Conservation (phyloP, 768 basidiomycete species). For the Tulasnella sp. region DNA sequence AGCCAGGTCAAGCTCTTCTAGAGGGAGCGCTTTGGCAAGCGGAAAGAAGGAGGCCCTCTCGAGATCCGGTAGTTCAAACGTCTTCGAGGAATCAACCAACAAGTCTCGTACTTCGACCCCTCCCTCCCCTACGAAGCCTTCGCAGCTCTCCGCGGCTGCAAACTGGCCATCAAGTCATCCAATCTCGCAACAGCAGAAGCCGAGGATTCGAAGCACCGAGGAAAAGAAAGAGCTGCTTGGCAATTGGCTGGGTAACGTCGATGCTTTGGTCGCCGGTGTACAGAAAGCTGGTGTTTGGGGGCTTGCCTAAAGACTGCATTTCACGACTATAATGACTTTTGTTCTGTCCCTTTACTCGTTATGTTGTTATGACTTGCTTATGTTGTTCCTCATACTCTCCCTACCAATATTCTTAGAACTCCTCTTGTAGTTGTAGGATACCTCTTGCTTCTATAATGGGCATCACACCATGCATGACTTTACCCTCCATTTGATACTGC, state of each 20-base stretch:
- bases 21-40: background rate
- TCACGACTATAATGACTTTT: background rate
- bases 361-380: background rate
- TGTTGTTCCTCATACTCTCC: background rate
- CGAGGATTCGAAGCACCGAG: slow-evolving; percentile 42
- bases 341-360: background rate
- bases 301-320: slow-evolving; percentile 28
- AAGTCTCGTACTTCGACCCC: background rate
- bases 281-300: slow-evolving; percentile 85
- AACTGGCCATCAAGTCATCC: slow-evolving; percentile 11
- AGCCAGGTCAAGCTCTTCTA: background rate
- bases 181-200: background rate
- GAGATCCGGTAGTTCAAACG: slow-evolving; percentile 13
- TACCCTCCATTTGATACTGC: background rate
- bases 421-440: background rate
- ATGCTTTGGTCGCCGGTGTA: slow-evolving; percentile 81
- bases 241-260: slow-evolving; percentile 83
- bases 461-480: background rate
- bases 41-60: background rate
- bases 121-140: slow-evolving; percentile 9
- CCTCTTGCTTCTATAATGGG: background rate
- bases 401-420: background rate
- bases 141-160: background rate
- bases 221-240: slow-evolving; percentile 78
- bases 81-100: slow-evolving; percentile 21